phyloP scores from a whole-genome alignment of 2,329 filamentous ascomycete species.

The Emmonsia crescens region DNA sequence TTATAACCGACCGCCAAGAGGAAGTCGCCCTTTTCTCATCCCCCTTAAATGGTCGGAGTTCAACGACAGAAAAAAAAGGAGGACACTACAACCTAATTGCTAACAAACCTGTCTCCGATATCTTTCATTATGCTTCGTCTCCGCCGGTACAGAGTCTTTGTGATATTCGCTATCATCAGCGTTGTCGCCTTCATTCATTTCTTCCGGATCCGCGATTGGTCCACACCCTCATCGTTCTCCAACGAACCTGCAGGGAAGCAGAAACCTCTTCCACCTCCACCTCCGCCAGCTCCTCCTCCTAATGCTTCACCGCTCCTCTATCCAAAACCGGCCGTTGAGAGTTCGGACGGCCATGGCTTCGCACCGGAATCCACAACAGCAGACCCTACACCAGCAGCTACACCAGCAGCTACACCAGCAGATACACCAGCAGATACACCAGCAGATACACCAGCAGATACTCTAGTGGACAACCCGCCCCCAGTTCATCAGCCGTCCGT shows the following conservation, averaged over 20 bases:
- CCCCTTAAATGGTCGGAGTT: not conserved
- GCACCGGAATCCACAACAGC: not conserved
- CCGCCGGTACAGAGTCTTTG: constrained; percentile 38
- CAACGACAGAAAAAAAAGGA: not conserved
- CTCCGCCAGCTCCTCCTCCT: not conserved
- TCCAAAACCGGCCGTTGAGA: not conserved
- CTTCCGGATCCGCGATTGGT: constrained; percentile 34
- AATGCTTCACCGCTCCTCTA: not conserved
- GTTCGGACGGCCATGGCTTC: constrained; percentile 2
- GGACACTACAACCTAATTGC: not conserved
- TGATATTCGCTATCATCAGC: constrained; percentile 35
- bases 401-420: not conserved
- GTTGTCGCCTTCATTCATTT: constrained; percentile 43
- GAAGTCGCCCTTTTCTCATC: not conserved
- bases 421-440: not conserved
- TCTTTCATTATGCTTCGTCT: constrained; percentile 34
- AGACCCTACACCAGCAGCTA: not conserved
- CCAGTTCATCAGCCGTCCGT: not conserved
- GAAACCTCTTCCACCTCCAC: constrained; percentile 1
- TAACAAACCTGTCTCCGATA: not conserved
- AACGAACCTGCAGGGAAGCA: not conserved
- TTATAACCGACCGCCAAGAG: not conserved
- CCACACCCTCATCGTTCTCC: constrained; percentile 1
- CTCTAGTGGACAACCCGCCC: not conserved
- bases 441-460: not conserved